Evolutionary conservation across 2,329 filamentous ascomycete genomes (phyloP).

Genomic region (Colletotrichum sp.): DNA sequence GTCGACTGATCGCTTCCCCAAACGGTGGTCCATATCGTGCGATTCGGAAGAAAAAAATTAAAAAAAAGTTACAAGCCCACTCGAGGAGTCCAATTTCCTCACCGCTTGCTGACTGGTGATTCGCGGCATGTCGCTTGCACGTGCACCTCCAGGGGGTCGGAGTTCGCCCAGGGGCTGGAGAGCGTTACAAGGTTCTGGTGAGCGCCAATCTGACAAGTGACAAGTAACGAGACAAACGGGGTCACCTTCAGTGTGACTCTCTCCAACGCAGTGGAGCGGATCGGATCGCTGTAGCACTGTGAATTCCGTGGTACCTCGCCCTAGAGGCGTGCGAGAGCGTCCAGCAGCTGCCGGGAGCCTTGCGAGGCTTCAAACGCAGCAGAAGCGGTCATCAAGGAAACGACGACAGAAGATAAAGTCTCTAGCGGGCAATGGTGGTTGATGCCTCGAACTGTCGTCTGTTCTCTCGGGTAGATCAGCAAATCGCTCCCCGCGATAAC

Average conservation of each 20-base stretch:
- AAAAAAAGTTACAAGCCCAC: background rate
- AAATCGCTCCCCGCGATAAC: background rate
- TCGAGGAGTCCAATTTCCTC: background rate
- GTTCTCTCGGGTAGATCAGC: background rate
- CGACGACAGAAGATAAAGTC: background rate
- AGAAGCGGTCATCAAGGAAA: background rate
- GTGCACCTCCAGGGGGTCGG: background rate
- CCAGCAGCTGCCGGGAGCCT: background rate
- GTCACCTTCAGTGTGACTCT: background rate
- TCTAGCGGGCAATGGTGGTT: background rate
- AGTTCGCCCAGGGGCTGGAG: background rate
- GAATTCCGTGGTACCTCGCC: background rate
- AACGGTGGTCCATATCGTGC: background rate
- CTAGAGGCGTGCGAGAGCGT: background rate
- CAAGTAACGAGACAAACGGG: background rate
- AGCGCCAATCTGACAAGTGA: background rate
- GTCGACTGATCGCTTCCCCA: background rate
- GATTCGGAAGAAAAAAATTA: background rate
- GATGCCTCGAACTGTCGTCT: background rate
- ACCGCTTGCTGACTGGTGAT: background rate
- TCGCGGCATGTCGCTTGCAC: background rate
- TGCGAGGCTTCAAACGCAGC: background rate
- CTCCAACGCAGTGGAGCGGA: background rate
- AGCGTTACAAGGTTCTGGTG: background rate
- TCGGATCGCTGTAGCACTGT: background rate